Evolutionary conservation across 2,329 filamentous ascomycete species (phyloP).

Genomic region (Venturia nashicola): DNA sequence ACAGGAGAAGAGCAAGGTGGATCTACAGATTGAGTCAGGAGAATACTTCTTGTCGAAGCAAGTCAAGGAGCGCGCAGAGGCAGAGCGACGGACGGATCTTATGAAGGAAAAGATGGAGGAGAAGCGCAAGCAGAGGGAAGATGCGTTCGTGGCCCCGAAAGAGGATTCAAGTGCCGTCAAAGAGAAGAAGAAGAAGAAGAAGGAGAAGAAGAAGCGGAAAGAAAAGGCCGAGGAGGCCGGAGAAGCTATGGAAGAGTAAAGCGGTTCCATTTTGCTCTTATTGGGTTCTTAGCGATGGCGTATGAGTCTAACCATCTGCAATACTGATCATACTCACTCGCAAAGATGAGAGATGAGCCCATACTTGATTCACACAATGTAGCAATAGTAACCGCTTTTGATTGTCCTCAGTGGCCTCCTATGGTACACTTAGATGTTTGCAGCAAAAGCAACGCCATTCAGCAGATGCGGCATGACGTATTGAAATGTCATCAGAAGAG

Average conservation of each 20-base stretch:
- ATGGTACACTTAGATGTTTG: too few relatives aligned
- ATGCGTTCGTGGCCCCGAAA: slow-evolving; percentile 77
- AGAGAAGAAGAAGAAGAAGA: slow-evolving; percentile 36
- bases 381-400: too few relatives aligned
- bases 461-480: neutral
- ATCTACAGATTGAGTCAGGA: slow-evolving; percentile 92
- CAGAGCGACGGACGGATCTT: slow-evolving; percentile 70
- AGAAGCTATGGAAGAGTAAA: neutral
- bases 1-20: slow-evolving; percentile 97
- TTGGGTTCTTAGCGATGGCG: neutral
- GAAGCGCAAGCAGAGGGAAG: slow-evolving; percentile 72
- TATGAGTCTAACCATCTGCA: neutral
- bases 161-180: slow-evolving; percentile 47
- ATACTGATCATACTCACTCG: too few relatives aligned
- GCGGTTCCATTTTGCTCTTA: neutral
- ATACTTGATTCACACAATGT: too few relatives aligned
- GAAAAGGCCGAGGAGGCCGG: slow-evolving; percentile 20
- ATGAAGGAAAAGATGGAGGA: slow-evolving; percentile 81
- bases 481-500: neutral
- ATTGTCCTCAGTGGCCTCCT: too few relatives aligned
- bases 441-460: neutral
- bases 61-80: slow-evolving; percentile 72
- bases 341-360: too few relatives aligned
- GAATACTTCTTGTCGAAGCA: slow-evolving; percentile 94
- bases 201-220: slow-evolving; percentile 36